These are phyloP conservation scores for Clathrospora elynae DNA, from an alignment of 2,329 filamentous ascomycete genomes.

Conservation along the genomic window DNA sequence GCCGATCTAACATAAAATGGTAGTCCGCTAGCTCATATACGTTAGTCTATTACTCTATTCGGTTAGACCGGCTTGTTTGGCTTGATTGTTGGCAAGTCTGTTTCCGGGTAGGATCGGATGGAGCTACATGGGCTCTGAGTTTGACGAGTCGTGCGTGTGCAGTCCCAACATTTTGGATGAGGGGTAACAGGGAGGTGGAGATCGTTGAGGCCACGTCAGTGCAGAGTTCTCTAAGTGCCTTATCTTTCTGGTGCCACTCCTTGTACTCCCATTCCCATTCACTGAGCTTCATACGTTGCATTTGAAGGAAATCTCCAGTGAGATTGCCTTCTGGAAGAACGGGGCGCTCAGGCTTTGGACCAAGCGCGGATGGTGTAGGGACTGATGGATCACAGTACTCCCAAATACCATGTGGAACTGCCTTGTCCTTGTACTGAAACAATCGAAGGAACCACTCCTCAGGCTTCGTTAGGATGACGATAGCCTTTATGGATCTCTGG, in stretches of 20 bases:
- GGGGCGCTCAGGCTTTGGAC: background rate
- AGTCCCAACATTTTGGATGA: background rate
- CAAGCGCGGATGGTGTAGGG: background rate
- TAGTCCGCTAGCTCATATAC: too few relatives aligned
- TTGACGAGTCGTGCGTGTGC: background rate
- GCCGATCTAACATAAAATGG: too few relatives aligned
- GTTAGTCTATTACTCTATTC: too few relatives aligned
- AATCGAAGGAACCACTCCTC: background rate
- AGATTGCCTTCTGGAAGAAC: background rate
- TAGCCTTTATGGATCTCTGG: background rate
- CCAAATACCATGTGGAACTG: conserved; percentile 1
- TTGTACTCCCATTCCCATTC: too few relatives aligned
- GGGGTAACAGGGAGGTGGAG: background rate
- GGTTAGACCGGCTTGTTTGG: too few relatives aligned
- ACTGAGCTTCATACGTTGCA: background rate
- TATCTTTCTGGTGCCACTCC: background rate
- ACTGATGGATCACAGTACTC: conserved; percentile 1
- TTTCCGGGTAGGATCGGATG: background rate
- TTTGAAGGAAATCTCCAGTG: background rate
- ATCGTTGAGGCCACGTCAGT: background rate
- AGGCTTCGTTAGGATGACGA: background rate
- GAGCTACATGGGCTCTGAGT: background rate
- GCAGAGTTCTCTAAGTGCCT: background rate
- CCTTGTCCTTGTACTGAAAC: conserved; percentile 1
- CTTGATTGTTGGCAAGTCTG: too few relatives aligned